Percentiles rank a stretch among this genome's conserved stretches.
These are phyloP conservation scores for Cryphonectria japonica DNA, from an alignment of 2,329 filamentous ascomycete genomes.

Conservation along the genomic window DNA sequence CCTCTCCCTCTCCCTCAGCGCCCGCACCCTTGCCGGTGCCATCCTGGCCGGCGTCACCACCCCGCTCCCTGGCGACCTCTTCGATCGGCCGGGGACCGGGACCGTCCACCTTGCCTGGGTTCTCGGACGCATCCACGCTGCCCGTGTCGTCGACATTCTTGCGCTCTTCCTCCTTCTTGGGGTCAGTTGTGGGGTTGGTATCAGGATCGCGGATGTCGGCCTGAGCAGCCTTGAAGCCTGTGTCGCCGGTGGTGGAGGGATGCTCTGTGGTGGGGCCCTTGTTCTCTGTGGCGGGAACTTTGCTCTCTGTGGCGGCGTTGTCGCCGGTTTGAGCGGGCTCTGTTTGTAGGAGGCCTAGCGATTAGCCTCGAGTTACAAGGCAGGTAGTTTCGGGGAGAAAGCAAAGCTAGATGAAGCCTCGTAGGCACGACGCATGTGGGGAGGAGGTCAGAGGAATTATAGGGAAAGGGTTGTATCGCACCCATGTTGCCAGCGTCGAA, in stretches of 20 bases:
- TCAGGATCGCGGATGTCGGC: conserved; percentile 46
- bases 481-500: conserved; percentile 80
- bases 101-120: conserved; percentile 43
- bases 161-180: conserved; percentile 32
- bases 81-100: conserved; percentile 50
- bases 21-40: conserved; percentile 15
- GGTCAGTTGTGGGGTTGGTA: conserved; percentile 40
- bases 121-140: conserved; percentile 39
- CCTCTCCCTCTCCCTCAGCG: background rate
- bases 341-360: background rate
- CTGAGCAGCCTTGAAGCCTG: conserved; percentile 38
- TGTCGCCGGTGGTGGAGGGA: conserved; percentile 36
- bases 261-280: conserved; percentile 34
- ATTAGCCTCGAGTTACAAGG: background rate
- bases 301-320: conserved; percentile 8
- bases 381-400: background rate
- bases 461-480: conserved; percentile 34
- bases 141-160: conserved; percentile 43
- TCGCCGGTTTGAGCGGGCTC: conserved; percentile 13
- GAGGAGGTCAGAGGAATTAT: background rate
- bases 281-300: conserved; percentile 3
- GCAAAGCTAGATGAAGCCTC: too few species aligned
- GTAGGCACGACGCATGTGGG: too few species aligned
- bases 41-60: conserved; percentile 37
- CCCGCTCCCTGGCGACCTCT: conserved; percentile 40